phyloP scores from a whole-genome alignment of 2,329 filamentous ascomycete genomes.

The Rhynchosporium graminicola region DNA sequence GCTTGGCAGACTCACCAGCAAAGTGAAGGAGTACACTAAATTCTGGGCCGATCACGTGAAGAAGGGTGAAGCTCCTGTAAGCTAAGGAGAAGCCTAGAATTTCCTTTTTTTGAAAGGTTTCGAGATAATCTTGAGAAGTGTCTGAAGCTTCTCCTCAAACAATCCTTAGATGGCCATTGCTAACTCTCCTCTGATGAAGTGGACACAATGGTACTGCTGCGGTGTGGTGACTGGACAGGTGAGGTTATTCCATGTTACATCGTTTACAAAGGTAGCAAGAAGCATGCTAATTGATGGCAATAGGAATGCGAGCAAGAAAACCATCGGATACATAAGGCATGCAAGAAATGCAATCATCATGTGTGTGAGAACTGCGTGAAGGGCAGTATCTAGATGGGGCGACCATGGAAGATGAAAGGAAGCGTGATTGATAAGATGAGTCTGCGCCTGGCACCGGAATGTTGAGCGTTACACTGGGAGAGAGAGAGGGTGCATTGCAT shows the following conservation, averaged over 20 bases:
- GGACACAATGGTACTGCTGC: slow-evolving; percentile 33
- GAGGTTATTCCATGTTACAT: slow-evolving; percentile 13
- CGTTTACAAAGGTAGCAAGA: neutral
- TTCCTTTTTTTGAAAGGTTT: too few relatives aligned
- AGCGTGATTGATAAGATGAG: neutral
- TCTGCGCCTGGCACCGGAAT: neutral
- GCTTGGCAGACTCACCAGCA: slow-evolving; percentile 12
- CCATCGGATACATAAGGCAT: slow-evolving; percentile 26
- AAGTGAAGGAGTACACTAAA: slow-evolving; percentile 18
- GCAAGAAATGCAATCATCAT: slow-evolving; percentile 26
- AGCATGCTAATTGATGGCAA: neutral
- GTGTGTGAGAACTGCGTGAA: slow-evolving; percentile 31
- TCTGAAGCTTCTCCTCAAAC: too few relatives aligned
- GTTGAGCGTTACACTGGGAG: neutral
- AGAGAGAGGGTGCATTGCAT: neutral
- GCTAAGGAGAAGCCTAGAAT: too few relatives aligned
- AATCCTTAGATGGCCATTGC: too few relatives aligned
- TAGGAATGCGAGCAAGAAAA: slow-evolving; percentile 28
- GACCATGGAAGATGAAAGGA: neutral
- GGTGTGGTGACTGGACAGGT: slow-evolving; percentile 18
- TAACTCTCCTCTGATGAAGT: neutral
- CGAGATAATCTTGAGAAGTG: too few relatives aligned
- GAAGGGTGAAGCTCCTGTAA: slow-evolving; percentile 24
- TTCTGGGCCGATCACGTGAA: slow-evolving; percentile 26
- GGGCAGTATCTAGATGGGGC: slow-evolving; percentile 11